Evolutionary conservation across 23 red algal genomes (phyloP), one percentile per base, ranked within the genome.

Genomic region (Gracilaria vermiculophylla): DNA sequence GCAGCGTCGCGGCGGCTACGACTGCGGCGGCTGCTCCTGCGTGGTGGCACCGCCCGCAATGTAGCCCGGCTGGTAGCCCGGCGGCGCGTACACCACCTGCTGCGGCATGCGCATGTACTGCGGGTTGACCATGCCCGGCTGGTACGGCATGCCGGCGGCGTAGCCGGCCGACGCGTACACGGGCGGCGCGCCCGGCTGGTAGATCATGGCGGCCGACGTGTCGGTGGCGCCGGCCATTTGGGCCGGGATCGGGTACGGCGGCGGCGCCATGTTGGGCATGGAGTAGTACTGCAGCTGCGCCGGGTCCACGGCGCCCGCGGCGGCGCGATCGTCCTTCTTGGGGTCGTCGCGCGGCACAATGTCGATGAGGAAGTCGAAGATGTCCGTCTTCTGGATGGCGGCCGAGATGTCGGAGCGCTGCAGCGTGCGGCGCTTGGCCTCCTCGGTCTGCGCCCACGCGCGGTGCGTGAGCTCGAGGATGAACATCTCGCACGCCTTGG

Each of bases 301-400:
- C 21, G 66, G 29, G 77, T 76, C 88, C 31, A 76, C 78, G 25
- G 70, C 65, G 32, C 77, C 88, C 12, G 62, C 25, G 10, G 55
- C 77, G 28, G 67, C 79, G 49, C 80, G 70, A 53, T 78, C 81
- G 53, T 94, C 92, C 82, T 94, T 94, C 61, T 88, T 94, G 54
- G 92, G 72, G 37, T 99, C 97, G 39, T 99, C 94, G 2, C 92
- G 40, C 5, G 97, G 92, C 28, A 99, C 92, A 69, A 99, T 99
- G 65, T 99, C 97, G 49, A 99, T 99, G 25, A 99, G 83, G 79
- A 99, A 99, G 91, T 99, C 97, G 69, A 99, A 99, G 31, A 99
- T 95, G 69, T 99, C 97, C 11, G 97, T 99, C 86, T 95, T 99
- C 77, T 99, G 97, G 23, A 99, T 99, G 31, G 97, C 97, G 29